Base-by-base conservation (phyloP, 345 rosid genomes). In the Toxicodendron radicans region DNA sequence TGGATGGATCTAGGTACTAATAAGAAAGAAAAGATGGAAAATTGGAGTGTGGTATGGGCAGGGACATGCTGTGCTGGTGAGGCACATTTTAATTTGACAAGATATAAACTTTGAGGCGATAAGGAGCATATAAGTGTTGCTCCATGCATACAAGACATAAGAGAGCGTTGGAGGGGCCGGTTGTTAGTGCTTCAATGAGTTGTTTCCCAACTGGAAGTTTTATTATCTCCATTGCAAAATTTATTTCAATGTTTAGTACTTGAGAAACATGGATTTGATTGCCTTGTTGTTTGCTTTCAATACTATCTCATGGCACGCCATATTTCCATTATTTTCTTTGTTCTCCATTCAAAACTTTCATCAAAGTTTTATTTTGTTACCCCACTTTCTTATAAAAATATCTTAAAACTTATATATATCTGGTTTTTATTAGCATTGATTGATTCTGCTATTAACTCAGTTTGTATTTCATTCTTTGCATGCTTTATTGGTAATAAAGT, bases 231-330 rank as follows among this genome's bases (percentile, higher is more conserved):
- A 35, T 58, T 33, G 72, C 3, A 48, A 10, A 65, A 65, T 32
- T n/a, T 58, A 21, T 73, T 63, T 79, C 58, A 32, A 13, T 81
- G 85, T 75, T 79, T 71, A 81, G 81, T 80, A 79, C 82, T 76
- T 82, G 63, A 66, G 86, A 82, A 86, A 84, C 90, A 86, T 79
- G 85, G 87, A 86, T 82, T 82, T 84, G 87, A 86, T 77, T 72
- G 89, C 64, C 57, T 38, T 20, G 43, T 76, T 81, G 82, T 78
- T 78, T 79, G 59, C 78, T 79, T 81, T 78, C 70, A 74, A 14
- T 1, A 27, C 54, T 7, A 35, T 35, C 62, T 74, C 76, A 59
- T 76, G 75, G 66, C 64, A 64, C 27, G 45, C 67, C 73, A 45
- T 24, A 51, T 21, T 32, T 20, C 51, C 75, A 58, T 53, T 56